Percentiles rank a stretch among this genome's conserved stretches.
phyloP scores from a whole-genome alignment of 768 basidiomycete genomes.

The Podaxis sp. region DNA sequence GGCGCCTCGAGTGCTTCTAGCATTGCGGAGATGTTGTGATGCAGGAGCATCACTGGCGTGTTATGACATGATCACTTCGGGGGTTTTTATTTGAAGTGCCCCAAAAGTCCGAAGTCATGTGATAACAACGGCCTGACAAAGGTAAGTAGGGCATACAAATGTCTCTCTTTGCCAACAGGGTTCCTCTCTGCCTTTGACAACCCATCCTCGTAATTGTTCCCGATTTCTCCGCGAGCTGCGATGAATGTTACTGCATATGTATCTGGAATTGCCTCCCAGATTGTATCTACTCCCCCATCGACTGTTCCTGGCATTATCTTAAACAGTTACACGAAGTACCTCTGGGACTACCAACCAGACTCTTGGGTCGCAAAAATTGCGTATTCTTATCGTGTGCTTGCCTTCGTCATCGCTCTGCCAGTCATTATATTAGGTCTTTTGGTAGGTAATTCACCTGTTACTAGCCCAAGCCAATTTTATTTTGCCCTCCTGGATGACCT shows the following conservation, averaged over 20 bases:
- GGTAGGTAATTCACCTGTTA: conserved; percentile 42
- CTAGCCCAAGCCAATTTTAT: not conserved
- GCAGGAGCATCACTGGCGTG: too few relatives aligned
- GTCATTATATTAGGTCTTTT: conserved; percentile 52
- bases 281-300: conserved; percentile 29
- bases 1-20: too few relatives aligned
- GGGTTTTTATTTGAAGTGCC: too few relatives aligned
- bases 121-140: too few relatives aligned
- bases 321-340: conserved; percentile 58
- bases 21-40: too few relatives aligned
- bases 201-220: not conserved
- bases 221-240: not conserved
- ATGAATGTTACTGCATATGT: conserved; percentile 38
- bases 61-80: too few relatives aligned
- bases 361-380: conserved; percentile 72
- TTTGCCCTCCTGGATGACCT: not conserved
- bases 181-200: too few relatives aligned
- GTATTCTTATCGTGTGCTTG: conserved; percentile 62
- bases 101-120: too few relatives aligned
- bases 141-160: too few relatives aligned
- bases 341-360: conserved; percentile 61
- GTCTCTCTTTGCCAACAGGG: too few relatives aligned
- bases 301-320: conserved; percentile 49
- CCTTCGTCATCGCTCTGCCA: conserved; percentile 62
- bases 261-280: conserved; percentile 27